phyloP scores from a whole-genome alignment of 1,139 yeast genomes.

The Kodamaea derodonti region DNA sequence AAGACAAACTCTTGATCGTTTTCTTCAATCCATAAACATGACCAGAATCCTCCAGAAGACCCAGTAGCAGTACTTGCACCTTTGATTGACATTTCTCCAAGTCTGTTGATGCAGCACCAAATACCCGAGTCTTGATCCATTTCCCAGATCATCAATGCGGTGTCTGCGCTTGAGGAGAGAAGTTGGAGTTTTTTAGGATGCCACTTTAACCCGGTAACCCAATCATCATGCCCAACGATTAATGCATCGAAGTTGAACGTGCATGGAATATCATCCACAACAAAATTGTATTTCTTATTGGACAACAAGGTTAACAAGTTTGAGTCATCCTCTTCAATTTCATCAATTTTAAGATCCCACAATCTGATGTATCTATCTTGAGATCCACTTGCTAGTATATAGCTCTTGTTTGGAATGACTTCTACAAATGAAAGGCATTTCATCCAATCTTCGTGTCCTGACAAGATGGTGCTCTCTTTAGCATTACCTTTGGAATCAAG shows the following conservation, averaged over 20 bases:
- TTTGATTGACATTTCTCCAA: conserved; percentile 90
- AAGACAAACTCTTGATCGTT: conserved; percentile 49
- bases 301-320: conserved; percentile 56
- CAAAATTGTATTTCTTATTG: conserved; percentile 64
- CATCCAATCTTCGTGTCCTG: conserved; percentile 96
- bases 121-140: conserved; percentile 85
- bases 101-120: conserved; percentile 77
- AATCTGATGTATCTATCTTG: conserved; percentile 86
- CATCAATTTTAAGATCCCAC: conserved; percentile 70
- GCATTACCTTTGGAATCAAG: conserved; percentile 12
- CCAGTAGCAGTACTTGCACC: conserved; percentile 99
- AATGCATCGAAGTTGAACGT: conserved; percentile 85
- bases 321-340: conserved; percentile 35
- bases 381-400: conserved; percentile 76
- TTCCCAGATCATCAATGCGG: conserved; percentile 94
- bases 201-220: conserved; percentile 90
- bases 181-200: conserved; percentile 59
- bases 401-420: conserved; percentile 43
- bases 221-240: conserved; percentile 97
- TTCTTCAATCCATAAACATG: conserved; percentile 70
- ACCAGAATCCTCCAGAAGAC: conserved; percentile 96
- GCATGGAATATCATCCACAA: conserved; percentile 25
- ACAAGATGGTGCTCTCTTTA: conserved; percentile 47
- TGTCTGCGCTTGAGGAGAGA: conserved; percentile 88
- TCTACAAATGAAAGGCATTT: conserved; percentile 63